phyloP scores from a whole-genome alignment of 768 basidiomycete species.

The Boletus tylopilopsis region DNA sequence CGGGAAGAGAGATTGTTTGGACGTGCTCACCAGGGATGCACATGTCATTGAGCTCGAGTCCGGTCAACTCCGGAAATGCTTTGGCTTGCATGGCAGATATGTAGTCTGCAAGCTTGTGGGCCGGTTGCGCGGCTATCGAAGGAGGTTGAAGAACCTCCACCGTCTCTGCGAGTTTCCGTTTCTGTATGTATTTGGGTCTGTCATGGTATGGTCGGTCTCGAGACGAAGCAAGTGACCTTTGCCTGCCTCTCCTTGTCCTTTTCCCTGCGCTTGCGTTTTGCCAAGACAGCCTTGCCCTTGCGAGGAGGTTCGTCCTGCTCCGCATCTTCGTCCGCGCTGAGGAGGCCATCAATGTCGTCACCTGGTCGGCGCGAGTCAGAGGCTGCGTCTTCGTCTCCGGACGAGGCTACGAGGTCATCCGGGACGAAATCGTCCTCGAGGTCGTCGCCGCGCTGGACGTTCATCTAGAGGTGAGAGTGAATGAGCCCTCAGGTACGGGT shows the following conservation, averaged over 20 bases:
- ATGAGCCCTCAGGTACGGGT: background rate
- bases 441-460: constrained; percentile 61
- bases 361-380: constrained; percentile 27
- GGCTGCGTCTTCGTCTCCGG: constrained; percentile 48
- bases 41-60: constrained; percentile 77
- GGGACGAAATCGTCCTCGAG: constrained; percentile 79
- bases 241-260: constrained; percentile 70
- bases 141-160: constrained; percentile 34
- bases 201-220: constrained; percentile 2
- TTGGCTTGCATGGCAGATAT: constrained; percentile 64
- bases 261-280: constrained; percentile 71
- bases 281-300: constrained; percentile 22
- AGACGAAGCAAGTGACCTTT: constrained; percentile 45
- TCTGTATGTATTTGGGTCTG: constrained; percentile 39
- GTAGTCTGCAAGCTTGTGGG: constrained; percentile 57
- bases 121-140: constrained; percentile 56
- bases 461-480: constrained; percentile 12
- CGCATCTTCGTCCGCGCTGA: constrained; percentile 45
- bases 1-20: constrained; percentile 6
- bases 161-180: constrained; percentile 55
- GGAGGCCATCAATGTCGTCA: constrained; percentile 37
- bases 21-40: constrained; percentile 65
- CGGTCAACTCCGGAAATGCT: constrained; percentile 62
- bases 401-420: constrained; percentile 63
- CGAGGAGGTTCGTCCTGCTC: constrained; percentile 30